These are phyloP conservation scores for Panicum hallii DNA, from an alignment of 202 grass and related monocot genomes.

Conservation along the genomic window DNA sequence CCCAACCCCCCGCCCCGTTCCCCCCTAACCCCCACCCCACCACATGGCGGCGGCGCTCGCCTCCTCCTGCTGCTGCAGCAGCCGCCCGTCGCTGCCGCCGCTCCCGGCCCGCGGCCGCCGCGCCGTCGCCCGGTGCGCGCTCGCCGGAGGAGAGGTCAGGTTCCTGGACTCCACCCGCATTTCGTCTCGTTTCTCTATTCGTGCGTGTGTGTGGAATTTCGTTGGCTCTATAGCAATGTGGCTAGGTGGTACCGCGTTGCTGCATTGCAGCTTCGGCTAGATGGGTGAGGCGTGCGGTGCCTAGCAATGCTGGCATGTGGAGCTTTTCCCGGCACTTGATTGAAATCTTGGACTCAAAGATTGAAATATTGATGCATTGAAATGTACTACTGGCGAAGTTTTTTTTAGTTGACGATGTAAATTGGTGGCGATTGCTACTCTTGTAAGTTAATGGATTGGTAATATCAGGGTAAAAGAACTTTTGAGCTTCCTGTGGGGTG, in stretches of 20 bases:
- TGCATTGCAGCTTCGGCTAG: not conserved
- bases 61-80: slow-evolving; percentile 54
- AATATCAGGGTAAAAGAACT: not conserved
- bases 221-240: slow-evolving; percentile 16
- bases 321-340: not conserved
- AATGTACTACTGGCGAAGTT: not conserved
- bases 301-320: not conserved
- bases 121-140: slow-evolving; percentile 39
- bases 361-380: not conserved
- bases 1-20: not conserved
- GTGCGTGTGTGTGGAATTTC: not conserved
- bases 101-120: slow-evolving; percentile 16
- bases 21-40: not conserved
- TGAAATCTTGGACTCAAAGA: not conserved
- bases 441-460: not conserved
- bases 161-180: not conserved
- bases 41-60: slow-evolving; percentile 62
- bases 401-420: not conserved
- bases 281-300: not conserved
- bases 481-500: not conserved
- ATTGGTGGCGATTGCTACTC: not conserved
- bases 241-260: not conserved
- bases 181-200: not conserved
- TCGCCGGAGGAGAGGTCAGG: slow-evolving; percentile 44
- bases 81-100: slow-evolving; percentile 18